Evolutionary conservation across 176 grass and related monocot genomes (phyloP).

Genomic region (Puccinellia tenuiflora): DNA sequence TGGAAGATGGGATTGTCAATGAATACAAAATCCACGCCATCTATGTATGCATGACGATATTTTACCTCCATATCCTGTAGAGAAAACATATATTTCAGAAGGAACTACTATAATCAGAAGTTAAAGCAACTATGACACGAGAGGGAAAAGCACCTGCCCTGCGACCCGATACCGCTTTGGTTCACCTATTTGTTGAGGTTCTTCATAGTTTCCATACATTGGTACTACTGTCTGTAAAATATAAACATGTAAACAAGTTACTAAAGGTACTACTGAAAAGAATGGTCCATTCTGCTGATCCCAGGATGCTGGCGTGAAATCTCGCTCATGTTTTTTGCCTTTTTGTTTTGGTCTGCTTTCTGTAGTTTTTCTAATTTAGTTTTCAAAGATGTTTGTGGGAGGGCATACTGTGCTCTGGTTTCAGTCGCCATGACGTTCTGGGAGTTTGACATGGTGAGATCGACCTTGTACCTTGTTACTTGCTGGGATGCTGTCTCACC

Average conservation of each 20-base stretch:
- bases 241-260: conserved; percentile 25
- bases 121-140: background rate
- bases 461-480: background rate
- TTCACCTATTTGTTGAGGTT: conserved; percentile 67
- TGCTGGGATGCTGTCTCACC: background rate
- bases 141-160: conserved; percentile 63
- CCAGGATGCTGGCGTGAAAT: background rate
- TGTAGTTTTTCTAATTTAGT: background rate
- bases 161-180: conserved; percentile 59
- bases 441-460: background rate
- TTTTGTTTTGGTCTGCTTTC: background rate
- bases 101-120: background rate
- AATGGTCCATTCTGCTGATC: background rate
- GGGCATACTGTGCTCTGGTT: background rate
- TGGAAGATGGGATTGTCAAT: conserved; percentile 71
- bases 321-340: background rate
- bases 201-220: conserved; percentile 64
- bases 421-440: background rate
- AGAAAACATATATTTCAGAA: conserved; percentile 18
- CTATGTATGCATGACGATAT: conserved; percentile 82
- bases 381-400: background rate
- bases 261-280: background rate
- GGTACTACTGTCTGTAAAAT: conserved; percentile 67
- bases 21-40: conserved; percentile 93
- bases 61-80: conserved; percentile 79